These are phyloP conservation scores for Syzygium oleosum DNA, from an alignment of 345 rosid genomes.

Conservation along the genomic window DNA sequence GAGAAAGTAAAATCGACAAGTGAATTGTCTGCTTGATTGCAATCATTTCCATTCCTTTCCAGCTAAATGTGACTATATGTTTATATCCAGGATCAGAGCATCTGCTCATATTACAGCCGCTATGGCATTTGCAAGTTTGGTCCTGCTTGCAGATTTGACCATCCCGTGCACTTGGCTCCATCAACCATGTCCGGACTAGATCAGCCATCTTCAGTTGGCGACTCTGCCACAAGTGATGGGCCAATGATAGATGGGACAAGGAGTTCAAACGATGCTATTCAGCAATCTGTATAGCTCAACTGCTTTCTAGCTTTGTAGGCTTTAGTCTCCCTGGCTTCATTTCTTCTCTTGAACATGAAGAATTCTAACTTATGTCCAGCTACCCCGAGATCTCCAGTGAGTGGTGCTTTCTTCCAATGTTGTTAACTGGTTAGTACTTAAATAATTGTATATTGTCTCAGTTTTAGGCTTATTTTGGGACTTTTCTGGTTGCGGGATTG, in stretches of 20 bases:
- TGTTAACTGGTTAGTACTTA: not conserved
- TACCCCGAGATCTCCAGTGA: constrained; percentile 25
- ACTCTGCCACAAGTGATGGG: constrained; percentile 15
- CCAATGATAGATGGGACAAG: constrained; percentile 10
- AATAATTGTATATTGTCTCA: not conserved
- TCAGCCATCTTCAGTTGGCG: constrained; percentile 7
- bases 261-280: constrained; percentile 15
- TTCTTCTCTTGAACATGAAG: constrained; percentile 1
- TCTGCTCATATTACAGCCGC: constrained; percentile 78
- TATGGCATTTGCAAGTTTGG: constrained; percentile 96
- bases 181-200: constrained; percentile 15
- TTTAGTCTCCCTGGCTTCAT: not conserved
- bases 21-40: not conserved
- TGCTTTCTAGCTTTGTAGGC: not conserved
- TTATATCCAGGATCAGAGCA: constrained; percentile 52
- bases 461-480: not conserved
- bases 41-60: not conserved
- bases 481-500: not conserved
- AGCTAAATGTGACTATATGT: not conserved
- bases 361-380: constrained; percentile 3
- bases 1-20: not conserved
- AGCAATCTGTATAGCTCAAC: constrained; percentile 21
- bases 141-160: constrained; percentile 84
- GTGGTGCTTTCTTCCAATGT: not conserved
- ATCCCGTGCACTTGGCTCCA: constrained; percentile 32